These are phyloP conservation scores for Paxillus involutus DNA, from an alignment of 768 basidiomycete species.

Conservation along the genomic window DNA sequence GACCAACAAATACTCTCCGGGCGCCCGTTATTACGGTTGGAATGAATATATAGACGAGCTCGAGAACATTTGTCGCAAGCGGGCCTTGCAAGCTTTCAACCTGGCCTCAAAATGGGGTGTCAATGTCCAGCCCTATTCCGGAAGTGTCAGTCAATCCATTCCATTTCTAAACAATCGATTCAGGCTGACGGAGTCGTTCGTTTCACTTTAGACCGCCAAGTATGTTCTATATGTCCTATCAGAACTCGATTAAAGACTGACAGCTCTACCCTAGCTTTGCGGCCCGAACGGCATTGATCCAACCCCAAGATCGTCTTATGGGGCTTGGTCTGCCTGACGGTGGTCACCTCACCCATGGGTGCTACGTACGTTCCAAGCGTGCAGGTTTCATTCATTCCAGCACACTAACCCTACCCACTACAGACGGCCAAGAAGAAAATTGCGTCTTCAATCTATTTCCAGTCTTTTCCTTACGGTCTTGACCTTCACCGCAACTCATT, in stretches of 20 bases:
- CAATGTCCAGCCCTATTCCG: no score
- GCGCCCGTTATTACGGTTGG: no score
- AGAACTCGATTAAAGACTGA: slow-evolving; percentile 12
- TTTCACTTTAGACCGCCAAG: slow-evolving; percentile 75
- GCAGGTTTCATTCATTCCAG: not conserved
- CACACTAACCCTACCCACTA: slow-evolving; percentile 3
- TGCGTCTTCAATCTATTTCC: slow-evolving; percentile 99
- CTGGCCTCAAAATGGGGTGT: slow-evolving; percentile 82
- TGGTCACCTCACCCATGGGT: slow-evolving; percentile 96
- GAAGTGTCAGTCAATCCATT: slow-evolving; percentile 56
- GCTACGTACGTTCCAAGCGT: slow-evolving; percentile 64
- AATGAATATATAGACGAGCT: no score
- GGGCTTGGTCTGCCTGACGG: slow-evolving; percentile 98
- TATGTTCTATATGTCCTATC: slow-evolving; percentile 35
- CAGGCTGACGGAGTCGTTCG: slow-evolving; percentile 11
- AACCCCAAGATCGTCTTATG: slow-evolving; percentile 98
- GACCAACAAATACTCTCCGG: no score
- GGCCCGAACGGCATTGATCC: slow-evolving; percentile 91
- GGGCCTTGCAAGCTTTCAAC: slow-evolving; percentile 94
- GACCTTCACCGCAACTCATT: slow-evolving; percentile 76
- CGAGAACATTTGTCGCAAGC: slow-evolving; percentile 68
- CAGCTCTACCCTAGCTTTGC: slow-evolving; percentile 68
- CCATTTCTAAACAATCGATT: not conserved
- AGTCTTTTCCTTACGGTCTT: slow-evolving; percentile 92
- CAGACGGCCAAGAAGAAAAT: slow-evolving; percentile 99